Evolutionary conservation across 1,284 basidiomycete species (phyloP), one percentile per base, ranked within the genome.

Genomic region (Ceratobasidium sp.): DNA sequence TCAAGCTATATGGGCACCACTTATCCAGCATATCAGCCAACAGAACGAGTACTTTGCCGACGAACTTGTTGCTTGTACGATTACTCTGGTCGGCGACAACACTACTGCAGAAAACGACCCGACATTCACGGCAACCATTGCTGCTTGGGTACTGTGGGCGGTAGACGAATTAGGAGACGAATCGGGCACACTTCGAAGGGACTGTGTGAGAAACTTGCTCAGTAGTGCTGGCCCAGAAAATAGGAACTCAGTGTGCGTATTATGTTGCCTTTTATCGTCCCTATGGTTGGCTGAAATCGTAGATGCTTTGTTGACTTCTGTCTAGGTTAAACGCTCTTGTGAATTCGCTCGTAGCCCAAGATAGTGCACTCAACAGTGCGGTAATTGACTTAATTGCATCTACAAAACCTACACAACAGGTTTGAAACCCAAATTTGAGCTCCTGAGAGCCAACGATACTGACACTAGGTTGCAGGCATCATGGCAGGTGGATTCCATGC

Each of bases 1-100:
- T 23, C 79, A 90, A 26, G 82, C 85, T 2, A 82, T 95, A 55
- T 96, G 95, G 94, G 80, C 83, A 0, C 89, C 91, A 0, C 84
- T 96, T 2, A 82, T 97, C 7, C 76, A 82, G 1, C 87, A 91
- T 76, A 78, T 95, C n/a, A 83, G 87, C 43, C 76, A 82, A 23
- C 80, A 87, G 8, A 89, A 92, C 79, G 79, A 86, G 0, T 81
- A 83, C 21, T 88, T 95, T 67, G 79, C 85, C 0, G 78, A 81
- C 2, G 78, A 85, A 4, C 83, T 96, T 28, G 81, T 86, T 38
- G 80, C 82, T n/a, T 84, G 83, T 7, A 87, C 89, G 55, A 77
- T 88, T 57, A 79, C 84, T 0, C 14, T 55, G 16, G 32, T 41
- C 43, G n/a, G 28, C 26, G 54, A 72, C 14, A 54, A 50, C 21